Evolutionary conservation across 1,139 yeast genomes (phyloP), one percentile per base, ranked within the genome.

Genomic region (Suhomyces maxii): DNA sequence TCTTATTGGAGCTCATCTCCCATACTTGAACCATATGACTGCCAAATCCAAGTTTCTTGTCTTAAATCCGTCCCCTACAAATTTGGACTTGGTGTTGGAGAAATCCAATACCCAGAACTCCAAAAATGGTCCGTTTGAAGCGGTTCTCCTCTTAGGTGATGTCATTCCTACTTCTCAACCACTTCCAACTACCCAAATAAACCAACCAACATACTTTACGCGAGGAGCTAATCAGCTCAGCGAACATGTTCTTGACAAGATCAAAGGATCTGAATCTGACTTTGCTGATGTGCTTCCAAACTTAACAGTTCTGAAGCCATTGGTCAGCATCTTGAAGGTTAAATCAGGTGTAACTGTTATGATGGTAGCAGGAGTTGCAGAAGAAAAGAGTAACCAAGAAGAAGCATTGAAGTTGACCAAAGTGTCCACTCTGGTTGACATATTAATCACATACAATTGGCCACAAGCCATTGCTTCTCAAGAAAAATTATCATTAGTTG

Each of bases 121-220:
- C 18, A 83, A 80, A 53, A 82, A 81, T 42, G 89, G 89, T 0
- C 89, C 89, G 0, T 85, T 85, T 58, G 85, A 77, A 42, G 70
- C 77, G 6, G 76, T 79, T 1, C 39, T 84, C 7, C 58, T 84
- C 8, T 53, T 84, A 9, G 87, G 89, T 2, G 77, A 77, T 51
- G 66, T 71, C 3, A 44, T 70, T 5, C 62, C 68, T 1, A 18
- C 36, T 30, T 13, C 36, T n/a, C 28, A 47, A 13, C 26, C 32
- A 25, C 42, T 58, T 34, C 71, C 68, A 7, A 37, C 42, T 1
- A 57, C 57, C 1, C 41, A 48, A 9, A 52, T 70, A 25, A 56
- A 55, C 2, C 57, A 57, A 31, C 65, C 74, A 30, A 61, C 72
- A 2, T 69, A 63, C 57, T 67, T 69, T 54, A 55, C 68, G 6